Conservation (phyloP, 2,329 filamentous ascomycete species). For the Phoma sp. region DNA sequence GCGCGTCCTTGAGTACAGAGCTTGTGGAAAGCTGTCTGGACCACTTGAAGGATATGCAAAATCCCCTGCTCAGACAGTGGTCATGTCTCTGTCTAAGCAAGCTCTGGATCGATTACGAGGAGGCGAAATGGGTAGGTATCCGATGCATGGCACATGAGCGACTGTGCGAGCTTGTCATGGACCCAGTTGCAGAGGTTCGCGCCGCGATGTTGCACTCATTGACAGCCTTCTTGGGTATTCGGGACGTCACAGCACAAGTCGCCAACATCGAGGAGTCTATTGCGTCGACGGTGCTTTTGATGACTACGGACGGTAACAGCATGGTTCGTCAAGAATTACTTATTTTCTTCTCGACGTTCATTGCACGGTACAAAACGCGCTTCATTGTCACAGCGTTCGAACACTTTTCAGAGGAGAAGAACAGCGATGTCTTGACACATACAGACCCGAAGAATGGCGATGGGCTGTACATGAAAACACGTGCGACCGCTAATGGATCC, state of each 20-base stretch:
- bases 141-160: constrained; percentile 82
- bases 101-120: constrained; percentile 87
- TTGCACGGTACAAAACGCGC: constrained; percentile 87
- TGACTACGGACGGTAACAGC: constrained; percentile 92
- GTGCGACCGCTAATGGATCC: constrained; percentile 19
- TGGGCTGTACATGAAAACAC: constrained; percentile 39
- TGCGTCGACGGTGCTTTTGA: constrained; percentile 84
- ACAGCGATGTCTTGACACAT: constrained; percentile 18
- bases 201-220: constrained; percentile 92
- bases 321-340: constrained; percentile 92
- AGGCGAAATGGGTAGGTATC: constrained; percentile 97
- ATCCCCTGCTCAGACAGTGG: constrained; percentile 90
- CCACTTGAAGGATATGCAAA: constrained; percentile 84
- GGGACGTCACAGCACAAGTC: constrained; percentile 88
- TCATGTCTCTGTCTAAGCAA: constrained; percentile 94
- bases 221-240: constrained; percentile 92
- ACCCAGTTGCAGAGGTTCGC: constrained; percentile 89
- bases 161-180: constrained; percentile 79
- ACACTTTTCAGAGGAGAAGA: constrained; percentile 80
- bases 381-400: constrained; percentile 93
- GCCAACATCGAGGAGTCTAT: constrained; percentile 89
- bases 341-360: constrained; percentile 91
- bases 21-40: constrained; percentile 86
- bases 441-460: constrained; percentile 36
- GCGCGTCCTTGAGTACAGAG: constrained; percentile 87